Conservation (phyloP, 441 rosid genomes). For the Gossypium gossypioides region DNA sequence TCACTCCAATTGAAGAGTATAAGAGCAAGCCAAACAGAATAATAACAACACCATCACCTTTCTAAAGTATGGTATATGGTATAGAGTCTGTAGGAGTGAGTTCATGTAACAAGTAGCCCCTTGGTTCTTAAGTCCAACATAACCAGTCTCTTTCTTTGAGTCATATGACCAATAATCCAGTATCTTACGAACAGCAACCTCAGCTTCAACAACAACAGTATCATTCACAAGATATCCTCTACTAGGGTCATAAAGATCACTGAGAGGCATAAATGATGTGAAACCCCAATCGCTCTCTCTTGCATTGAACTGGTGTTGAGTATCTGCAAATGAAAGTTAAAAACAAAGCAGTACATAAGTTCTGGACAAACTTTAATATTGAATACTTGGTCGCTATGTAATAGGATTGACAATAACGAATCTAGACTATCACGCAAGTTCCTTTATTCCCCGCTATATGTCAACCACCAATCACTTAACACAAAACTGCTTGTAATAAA, state of each 20-base stretch:
- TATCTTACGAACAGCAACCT: conserved; percentile 66
- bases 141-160: conserved; percentile 90
- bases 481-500: not conserved
- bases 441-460: not conserved
- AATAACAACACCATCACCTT: conserved; percentile 38
- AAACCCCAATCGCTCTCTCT: conserved; percentile 94
- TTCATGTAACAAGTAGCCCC: conserved; percentile 95
- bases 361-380: not conserved
- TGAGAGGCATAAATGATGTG: conserved; percentile 79
- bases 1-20: conserved; percentile 10
- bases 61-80: conserved; percentile 79
- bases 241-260: conserved; percentile 69
- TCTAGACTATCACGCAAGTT: not conserved
- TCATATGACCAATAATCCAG: conserved; percentile 78
- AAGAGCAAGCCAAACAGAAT: not conserved
- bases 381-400: not conserved
- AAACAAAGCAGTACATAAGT: not conserved
- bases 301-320: conserved; percentile 82
- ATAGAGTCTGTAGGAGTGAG: conserved; percentile 71
- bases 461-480: not conserved
- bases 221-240: conserved; percentile 75
- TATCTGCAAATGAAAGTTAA: conserved; percentile 40
- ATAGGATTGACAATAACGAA: not conserved
- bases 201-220: conserved; percentile 67
- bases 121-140: conserved; percentile 86